These are phyloP conservation scores for Aegilops speltoides DNA, from an alignment of 176 grass and related monocot genomes.

Conservation along the genomic window DNA sequence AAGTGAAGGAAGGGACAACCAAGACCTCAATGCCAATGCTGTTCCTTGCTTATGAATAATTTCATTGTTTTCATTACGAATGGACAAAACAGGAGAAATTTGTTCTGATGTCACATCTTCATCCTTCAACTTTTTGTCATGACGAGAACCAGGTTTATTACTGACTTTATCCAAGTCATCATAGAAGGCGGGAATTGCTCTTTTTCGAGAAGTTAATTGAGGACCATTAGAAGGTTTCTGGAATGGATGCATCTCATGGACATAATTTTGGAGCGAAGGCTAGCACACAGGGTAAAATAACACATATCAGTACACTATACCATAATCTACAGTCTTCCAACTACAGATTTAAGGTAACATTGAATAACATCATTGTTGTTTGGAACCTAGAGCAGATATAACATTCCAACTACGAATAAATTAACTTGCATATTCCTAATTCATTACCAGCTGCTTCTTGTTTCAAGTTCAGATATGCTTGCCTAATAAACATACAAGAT, in stretches of 20 bases:
- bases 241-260: constrained; percentile 10
- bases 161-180: constrained; percentile 2
- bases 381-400: background rate
- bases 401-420: background rate
- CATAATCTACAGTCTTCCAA: background rate
- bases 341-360: background rate
- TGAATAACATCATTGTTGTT: background rate
- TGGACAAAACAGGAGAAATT: background rate
- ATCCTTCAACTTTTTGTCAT: constrained; percentile 5
- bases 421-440: background rate
- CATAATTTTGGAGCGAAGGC: background rate
- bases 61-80: background rate
- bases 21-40: constrained; percentile 15
- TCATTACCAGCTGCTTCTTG: background rate
- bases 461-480: constrained; percentile 5
- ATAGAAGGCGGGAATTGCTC: background rate
- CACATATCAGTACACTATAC: background rate
- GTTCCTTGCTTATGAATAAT: constrained; percentile 2
- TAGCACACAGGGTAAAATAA: background rate
- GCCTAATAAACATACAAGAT: background rate
- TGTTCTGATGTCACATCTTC: background rate
- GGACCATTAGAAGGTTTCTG: constrained; percentile 28
- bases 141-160: background rate
- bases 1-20: background rate
- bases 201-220: constrained; percentile 5